phyloP scores from a whole-genome alignment of 345 rosid genomes.

The Populus alba region DNA sequence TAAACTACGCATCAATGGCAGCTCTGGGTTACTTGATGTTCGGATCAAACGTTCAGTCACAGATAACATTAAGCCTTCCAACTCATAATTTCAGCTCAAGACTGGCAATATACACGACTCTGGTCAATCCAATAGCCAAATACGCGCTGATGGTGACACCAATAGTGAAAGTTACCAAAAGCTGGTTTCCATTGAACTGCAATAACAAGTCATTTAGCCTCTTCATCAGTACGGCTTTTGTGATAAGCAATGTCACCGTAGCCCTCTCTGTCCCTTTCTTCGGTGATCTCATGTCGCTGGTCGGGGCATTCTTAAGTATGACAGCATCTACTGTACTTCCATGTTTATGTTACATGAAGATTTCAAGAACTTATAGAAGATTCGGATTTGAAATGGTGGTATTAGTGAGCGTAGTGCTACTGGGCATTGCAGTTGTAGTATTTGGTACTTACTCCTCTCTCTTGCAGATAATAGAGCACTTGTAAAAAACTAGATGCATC shows the following conservation, averaged over 20 bases:
- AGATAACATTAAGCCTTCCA: conserved; percentile 27
- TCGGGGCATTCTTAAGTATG: conserved; percentile 28
- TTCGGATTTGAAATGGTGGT: conserved; percentile 10
- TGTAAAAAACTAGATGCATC: background rate
- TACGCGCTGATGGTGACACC: conserved; percentile 30
- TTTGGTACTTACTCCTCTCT: conserved; percentile 23
- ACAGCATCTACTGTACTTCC: conserved; percentile 16
- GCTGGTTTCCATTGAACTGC: conserved; percentile 12
- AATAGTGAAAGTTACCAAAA: conserved; percentile 11
- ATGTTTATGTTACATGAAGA: conserved; percentile 24
- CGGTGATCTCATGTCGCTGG: conserved; percentile 18
- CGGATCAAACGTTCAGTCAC: conserved; percentile 25
- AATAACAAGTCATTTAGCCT: conserved; percentile 8
- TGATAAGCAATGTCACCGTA: conserved; percentile 17
- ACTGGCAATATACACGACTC: conserved; percentile 21
- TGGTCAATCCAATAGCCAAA: conserved; percentile 27
- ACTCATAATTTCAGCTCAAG: conserved; percentile 14
- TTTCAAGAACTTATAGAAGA: conserved; percentile 7
- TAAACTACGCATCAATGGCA: conserved; percentile 27
- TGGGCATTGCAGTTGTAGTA: conserved; percentile 9
- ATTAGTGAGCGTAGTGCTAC: background rate
- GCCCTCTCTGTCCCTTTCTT: conserved; percentile 25
- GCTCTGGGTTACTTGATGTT: conserved; percentile 27
- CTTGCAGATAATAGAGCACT: conserved; percentile 3
- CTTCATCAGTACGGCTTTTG: conserved; percentile 11